phyloP scores from a whole-genome alignment of 2,329 filamentous ascomycete species.

The Lasiodiplodia hormozganensis region DNA sequence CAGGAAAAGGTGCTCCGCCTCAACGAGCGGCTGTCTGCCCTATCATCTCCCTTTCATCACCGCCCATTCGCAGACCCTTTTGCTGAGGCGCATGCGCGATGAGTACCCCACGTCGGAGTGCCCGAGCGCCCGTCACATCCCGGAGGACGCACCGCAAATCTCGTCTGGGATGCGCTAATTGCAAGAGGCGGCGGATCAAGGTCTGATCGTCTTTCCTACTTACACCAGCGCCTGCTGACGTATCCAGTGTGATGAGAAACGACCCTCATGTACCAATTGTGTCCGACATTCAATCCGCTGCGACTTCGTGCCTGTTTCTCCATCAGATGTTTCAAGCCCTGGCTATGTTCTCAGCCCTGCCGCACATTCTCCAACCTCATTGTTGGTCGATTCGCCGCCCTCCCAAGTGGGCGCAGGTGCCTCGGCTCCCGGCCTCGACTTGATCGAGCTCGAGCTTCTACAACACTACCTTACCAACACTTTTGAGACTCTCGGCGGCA shows the following conservation, averaged over 20 bases:
- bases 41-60: neutral
- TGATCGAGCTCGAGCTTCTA: conserved; percentile 40
- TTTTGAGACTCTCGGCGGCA: conserved; percentile 34
- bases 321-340: neutral
- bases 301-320: conserved; percentile 34
- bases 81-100: neutral
- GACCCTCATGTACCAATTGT: conserved; percentile 40
- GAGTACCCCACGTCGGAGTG: neutral
- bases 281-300: conserved; percentile 39
- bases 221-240: neutral
- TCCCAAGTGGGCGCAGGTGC: neutral
- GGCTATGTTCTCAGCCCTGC: neutral
- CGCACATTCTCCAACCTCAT: conserved; percentile 27
- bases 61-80: neutral
- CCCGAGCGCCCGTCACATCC: neutral
- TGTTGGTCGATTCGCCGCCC: neutral
- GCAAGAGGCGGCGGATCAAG: conserved; percentile 25
- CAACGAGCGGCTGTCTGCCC: too few relatives aligned
- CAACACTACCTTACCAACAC: conserved; percentile 42
- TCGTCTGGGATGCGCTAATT: conserved; percentile 19
- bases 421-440: conserved; percentile 29
- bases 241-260: conserved; percentile 40
- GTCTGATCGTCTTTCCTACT: neutral
- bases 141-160: conserved; percentile 20
- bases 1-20: neutral